These are phyloP conservation scores for Collybia mongolica DNA, from an alignment of 768 basidiomycete species.

Conservation along the genomic window DNA sequence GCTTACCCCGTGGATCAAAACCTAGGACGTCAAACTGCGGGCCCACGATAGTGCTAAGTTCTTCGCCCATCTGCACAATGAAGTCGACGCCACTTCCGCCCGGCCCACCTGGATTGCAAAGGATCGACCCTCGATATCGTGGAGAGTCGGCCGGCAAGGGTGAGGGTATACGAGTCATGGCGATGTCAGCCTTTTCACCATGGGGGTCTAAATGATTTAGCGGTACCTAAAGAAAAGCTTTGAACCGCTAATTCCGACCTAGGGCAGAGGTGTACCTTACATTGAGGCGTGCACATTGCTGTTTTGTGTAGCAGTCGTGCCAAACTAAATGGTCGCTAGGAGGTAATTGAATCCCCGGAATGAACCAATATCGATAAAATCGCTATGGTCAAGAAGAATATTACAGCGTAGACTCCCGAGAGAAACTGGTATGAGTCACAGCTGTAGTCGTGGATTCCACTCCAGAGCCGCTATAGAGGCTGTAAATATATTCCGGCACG, in stretches of 20 bases:
- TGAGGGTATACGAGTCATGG: slow-evolving; percentile 40
- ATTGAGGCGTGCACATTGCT: slow-evolving; percentile 30
- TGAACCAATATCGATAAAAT: neutral
- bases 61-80: slow-evolving; percentile 19
- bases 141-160: slow-evolving; percentile 19
- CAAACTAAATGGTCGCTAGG: slow-evolving; percentile 19
- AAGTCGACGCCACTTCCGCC: slow-evolving; percentile 41
- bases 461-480: too few relatives aligned
- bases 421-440: too few relatives aligned
- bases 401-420: too few relatives aligned
- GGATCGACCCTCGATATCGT: slow-evolving; percentile 40
- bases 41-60: slow-evolving; percentile 31
- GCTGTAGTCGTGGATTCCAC: too few relatives aligned
- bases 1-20: slow-evolving; percentile 45
- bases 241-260: neutral
- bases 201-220: slow-evolving; percentile 40
- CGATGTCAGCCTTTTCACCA: slow-evolving; percentile 37
- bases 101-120: slow-evolving; percentile 48
- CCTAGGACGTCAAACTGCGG: slow-evolving; percentile 44
- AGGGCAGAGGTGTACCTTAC: slow-evolving; percentile 9
- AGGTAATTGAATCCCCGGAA: slow-evolving; percentile 1
- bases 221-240: slow-evolving; percentile 34
- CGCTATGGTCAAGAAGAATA: too few relatives aligned
- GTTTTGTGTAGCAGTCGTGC: slow-evolving; percentile 20
- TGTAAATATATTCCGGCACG: too few relatives aligned